phyloP scores from a whole-genome alignment of 2,329 filamentous ascomycete species.

The Graphilbum fragrans region DNA sequence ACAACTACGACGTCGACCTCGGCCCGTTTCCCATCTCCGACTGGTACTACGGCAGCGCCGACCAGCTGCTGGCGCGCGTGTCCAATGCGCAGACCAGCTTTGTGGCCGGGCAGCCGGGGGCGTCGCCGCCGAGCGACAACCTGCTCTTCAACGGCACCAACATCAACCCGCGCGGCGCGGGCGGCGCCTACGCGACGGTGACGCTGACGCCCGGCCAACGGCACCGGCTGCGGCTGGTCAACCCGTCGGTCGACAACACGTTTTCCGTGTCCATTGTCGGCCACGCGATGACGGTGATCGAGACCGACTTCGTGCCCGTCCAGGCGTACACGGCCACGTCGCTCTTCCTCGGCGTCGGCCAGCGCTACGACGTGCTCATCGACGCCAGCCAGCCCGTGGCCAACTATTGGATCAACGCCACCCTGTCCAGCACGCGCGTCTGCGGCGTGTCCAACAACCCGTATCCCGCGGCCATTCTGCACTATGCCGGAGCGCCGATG shows the following conservation, averaged over 20 bases:
- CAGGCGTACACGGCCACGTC: constrained; percentile 33
- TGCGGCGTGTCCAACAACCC: constrained; percentile 13
- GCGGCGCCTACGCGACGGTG: constrained; percentile 18
- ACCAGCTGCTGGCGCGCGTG: constrained; percentile 13
- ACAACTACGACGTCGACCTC: constrained; percentile 37
- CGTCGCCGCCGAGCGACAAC: constrained; percentile 21
- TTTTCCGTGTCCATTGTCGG: constrained; percentile 34
- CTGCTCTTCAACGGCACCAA: constrained; percentile 29
- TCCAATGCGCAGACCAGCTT: constrained; percentile 12
- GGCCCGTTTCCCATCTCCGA: constrained; percentile 38
- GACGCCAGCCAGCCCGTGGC: constrained; percentile 18
- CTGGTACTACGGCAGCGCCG: constrained; percentile 30
- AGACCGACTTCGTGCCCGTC: constrained; percentile 38
- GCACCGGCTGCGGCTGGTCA: constrained; percentile 34
- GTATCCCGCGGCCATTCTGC: constrained; percentile 25
- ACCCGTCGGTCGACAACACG: constrained; percentile 34
- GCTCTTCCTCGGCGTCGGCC: constrained; percentile 38
- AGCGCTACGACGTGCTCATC: constrained; percentile 34
- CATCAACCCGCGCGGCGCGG: constrained; percentile 15
- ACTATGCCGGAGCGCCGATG: constrained; percentile 20
- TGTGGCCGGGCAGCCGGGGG: constrained; percentile 10
- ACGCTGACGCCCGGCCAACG: constrained; percentile 27
- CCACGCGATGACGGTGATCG: constrained; percentile 35
- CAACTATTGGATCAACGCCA: constrained; percentile 16
- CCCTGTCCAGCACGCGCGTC: constrained; percentile 8